phyloP scores from a whole-genome alignment of 2,329 filamentous ascomycete genomes.

The Exophiala sideris region DNA sequence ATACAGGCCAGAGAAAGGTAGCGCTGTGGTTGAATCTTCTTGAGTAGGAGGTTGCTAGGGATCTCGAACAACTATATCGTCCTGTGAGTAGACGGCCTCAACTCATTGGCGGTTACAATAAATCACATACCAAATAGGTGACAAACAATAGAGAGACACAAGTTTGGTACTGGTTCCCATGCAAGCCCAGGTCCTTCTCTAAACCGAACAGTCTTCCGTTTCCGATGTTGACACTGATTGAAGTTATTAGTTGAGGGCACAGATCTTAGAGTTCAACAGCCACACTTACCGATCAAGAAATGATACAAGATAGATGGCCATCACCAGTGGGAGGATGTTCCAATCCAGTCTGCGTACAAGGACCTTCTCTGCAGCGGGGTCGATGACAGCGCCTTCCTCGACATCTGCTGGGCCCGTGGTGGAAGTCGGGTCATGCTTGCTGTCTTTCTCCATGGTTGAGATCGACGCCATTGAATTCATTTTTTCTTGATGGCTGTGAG shows the following conservation, averaged over 20 bases:
- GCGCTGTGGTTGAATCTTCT: no score
- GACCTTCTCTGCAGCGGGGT: slow-evolving; percentile 44
- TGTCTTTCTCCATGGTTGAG: no score
- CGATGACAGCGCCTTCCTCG: slow-evolving; percentile 29
- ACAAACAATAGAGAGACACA: slow-evolving; percentile 65
- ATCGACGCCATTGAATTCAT: no score
- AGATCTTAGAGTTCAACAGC: no score
- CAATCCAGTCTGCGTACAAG: slow-evolving; percentile 49
- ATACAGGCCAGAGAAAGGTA: no score
- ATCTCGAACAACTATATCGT: no score
- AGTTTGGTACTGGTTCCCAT: slow-evolving; percentile 65
- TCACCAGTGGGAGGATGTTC: slow-evolving; percentile 47
- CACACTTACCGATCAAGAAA: slow-evolving; percentile 36
- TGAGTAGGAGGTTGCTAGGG: no score
- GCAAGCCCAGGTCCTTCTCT: slow-evolving; percentile 59
- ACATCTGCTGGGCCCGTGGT: no score
- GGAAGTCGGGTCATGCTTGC: no score
- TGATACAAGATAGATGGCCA: slow-evolving; percentile 60
- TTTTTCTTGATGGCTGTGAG: no score
- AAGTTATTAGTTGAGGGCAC: no score
- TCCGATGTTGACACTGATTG: slow-evolving; percentile 61
- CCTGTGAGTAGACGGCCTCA: no score
- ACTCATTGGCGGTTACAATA: background rate
- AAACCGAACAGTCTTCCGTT: slow-evolving; percentile 65
- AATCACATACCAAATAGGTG: slow-evolving; percentile 51